Evolutionary conservation across 371 early-diverging fungal species (phyloP), one percentile per base, ranked within the genome.

Genomic region (Sporodiniella umbellata): DNA sequence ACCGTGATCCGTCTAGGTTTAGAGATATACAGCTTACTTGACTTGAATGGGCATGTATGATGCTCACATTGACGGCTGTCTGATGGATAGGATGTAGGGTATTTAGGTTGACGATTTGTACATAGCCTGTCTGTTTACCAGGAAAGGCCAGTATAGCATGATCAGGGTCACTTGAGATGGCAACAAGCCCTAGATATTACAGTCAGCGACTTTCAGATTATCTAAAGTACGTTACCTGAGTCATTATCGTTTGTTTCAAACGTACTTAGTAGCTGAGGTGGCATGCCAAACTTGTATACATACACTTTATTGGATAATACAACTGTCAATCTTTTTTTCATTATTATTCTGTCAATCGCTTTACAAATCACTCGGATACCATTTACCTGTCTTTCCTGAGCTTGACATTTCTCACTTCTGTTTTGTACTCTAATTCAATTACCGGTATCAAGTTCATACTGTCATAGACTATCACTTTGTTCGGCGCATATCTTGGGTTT

Each of bases 381-480:
- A 28, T 28, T 28, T 60, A 84, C 90, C 88, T 84, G 54, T 94
- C 93, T 43, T 87, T 72, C 52, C 90, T 74, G 40, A 94, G 71
- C 54, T 83, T 83, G 7, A 92, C 90, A 45, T 83, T 86, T 57
- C 86, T 88, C 21, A 95, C 92, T 49, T 88, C 87, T 11, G 83
- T 84, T 51, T 85, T 72, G 53, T 90, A 93, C 66, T 92, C 92
- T 17, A 95, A 66, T 60, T 91, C 90, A 4, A 86, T 64, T 2
- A 92, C 83, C 3, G 84, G 69, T 45, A 83, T 83, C 44, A 74
- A 77, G 61, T 84, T 87, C 11, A 80, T 76, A 52, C 93, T 95
- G 54, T 96, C 90, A 76, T 86, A 88, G 45, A 90, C 85, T 50
- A 97, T 87, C 30, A 90, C 98, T 68, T 94, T 95, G 60, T 95